A percentile compares a stretch with the other conserved stretches of the same genome.
These are phyloP conservation scores for Olyra latifolia DNA, from an alignment of 176 grass and related monocot genomes.

Conservation along the genomic window DNA sequence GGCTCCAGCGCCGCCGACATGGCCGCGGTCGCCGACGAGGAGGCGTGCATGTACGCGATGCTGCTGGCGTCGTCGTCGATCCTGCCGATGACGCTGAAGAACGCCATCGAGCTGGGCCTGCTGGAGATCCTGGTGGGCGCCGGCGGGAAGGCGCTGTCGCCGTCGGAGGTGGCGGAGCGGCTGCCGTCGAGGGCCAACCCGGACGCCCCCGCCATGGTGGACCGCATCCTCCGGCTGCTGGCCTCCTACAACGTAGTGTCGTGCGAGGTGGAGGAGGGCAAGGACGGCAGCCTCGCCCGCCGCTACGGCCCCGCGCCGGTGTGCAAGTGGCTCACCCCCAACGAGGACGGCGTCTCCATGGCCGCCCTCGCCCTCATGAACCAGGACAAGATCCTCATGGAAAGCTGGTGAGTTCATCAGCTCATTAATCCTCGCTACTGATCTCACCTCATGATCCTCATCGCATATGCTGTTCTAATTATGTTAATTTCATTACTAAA, in stretches of 20 bases:
- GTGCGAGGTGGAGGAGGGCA: slow-evolving; percentile 49
- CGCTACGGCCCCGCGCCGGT: slow-evolving; percentile 55
- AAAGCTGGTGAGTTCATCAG: slow-evolving; percentile 69
- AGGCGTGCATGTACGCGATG: slow-evolving; percentile 86
- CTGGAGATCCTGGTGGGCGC: slow-evolving; percentile 58
- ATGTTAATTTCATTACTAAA: too few species aligned
- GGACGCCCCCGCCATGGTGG: slow-evolving; percentile 69
- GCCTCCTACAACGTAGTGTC: slow-evolving; percentile 63
- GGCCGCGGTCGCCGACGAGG: slow-evolving; percentile 62
- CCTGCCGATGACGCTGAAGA: slow-evolving; percentile 97
- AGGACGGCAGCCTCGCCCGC: slow-evolving; percentile 45
- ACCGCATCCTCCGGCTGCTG: slow-evolving; percentile 85
- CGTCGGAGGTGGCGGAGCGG: slow-evolving; percentile 57
- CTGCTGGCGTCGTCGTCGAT: slow-evolving; percentile 77
- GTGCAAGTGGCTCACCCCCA: slow-evolving; percentile 85
- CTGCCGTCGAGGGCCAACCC: slow-evolving; percentile 47
- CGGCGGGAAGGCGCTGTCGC: slow-evolving; percentile 35
- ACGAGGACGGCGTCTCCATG: slow-evolving; percentile 93
- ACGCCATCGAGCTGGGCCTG: slow-evolving; percentile 80
- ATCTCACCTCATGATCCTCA: too few species aligned
- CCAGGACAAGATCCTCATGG: slow-evolving; percentile 97
- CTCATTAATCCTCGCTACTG: too few species aligned
- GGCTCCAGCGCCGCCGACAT: slow-evolving; percentile 43
- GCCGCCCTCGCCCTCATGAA: slow-evolving; percentile 80
- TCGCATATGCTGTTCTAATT: too few species aligned